Conservation (phyloP, 345 rosid genomes). For the Populus pruinosa region DNA sequence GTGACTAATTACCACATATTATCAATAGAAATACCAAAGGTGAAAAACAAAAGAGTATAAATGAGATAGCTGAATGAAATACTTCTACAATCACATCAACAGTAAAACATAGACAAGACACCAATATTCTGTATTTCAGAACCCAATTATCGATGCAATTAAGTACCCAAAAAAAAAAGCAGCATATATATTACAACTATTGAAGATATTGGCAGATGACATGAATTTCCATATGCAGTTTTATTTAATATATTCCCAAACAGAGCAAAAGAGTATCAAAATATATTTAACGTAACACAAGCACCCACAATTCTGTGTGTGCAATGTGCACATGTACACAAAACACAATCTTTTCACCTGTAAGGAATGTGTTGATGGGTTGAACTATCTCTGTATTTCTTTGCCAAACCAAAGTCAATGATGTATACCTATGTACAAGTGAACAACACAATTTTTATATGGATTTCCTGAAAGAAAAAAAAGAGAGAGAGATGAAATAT, state of each 20-base stretch:
- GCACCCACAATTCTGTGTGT: not conserved
- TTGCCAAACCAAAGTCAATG: constrained; percentile 91
- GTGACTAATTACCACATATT: not conserved
- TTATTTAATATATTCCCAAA: not conserved
- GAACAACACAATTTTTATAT: not conserved
- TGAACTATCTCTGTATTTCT: constrained; percentile 76
- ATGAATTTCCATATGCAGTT: not conserved
- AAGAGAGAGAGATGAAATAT: not conserved
- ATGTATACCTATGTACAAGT: constrained; percentile 53
- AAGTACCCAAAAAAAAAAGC: not conserved
- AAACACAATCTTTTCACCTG: constrained; percentile 41
- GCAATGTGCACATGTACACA: not conserved
- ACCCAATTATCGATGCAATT: not conserved
- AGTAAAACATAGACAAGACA: not conserved
- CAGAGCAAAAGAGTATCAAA: not conserved
- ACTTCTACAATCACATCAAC: not conserved
- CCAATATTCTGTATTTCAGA: not conserved
- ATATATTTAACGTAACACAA: not conserved
- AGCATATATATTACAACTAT: not conserved
- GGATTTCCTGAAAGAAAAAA: not conserved
- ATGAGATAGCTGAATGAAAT: not conserved
- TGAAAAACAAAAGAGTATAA: not conserved
- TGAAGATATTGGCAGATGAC: not conserved
- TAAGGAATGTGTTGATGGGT: constrained; percentile 90
- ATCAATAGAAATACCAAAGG: not conserved